These are phyloP conservation scores for Colletotrichum coccodes DNA, from an alignment of 2,329 filamentous ascomycete genomes.

Conservation along the genomic window DNA sequence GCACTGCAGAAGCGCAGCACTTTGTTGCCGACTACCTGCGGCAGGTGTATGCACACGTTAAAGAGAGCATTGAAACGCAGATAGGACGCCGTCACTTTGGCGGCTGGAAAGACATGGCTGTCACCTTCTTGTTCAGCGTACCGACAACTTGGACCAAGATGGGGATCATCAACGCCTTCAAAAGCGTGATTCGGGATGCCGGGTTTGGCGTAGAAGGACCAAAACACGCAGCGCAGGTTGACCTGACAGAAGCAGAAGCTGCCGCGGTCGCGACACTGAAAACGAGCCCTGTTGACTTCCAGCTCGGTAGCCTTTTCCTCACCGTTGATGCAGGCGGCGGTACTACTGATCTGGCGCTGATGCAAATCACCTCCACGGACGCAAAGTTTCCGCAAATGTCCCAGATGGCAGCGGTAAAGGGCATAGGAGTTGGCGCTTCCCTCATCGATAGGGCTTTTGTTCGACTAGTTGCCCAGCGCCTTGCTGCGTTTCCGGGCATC, in stretches of 20 bases:
- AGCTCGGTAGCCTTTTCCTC: conserved; percentile 51
- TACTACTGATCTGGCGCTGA: conserved; percentile 57
- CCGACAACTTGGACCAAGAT: conserved; percentile 66
- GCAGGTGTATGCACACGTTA: conserved; percentile 60
- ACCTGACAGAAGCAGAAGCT: conserved; percentile 59
- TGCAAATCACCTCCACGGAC: conserved; percentile 48
- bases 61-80: conserved; percentile 53
- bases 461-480: conserved; percentile 48
- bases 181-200: conserved; percentile 54
- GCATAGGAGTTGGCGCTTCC: conserved; percentile 56
- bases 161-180: conserved; percentile 61
- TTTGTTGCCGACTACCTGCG: conserved; percentile 60
- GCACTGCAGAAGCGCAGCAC: conserved; percentile 53
- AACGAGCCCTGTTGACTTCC: conserved; percentile 50
- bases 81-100: conserved; percentile 46
- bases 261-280: conserved; percentile 59
- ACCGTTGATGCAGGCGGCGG: conserved; percentile 58
- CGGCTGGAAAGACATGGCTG: conserved; percentile 55
- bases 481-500: conserved; percentile 48
- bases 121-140: conserved; percentile 66
- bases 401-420: conserved; percentile 51
- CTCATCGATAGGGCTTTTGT: conserved; percentile 57
- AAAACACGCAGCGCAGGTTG: conserved; percentile 50
- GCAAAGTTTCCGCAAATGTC: conserved; percentile 41
- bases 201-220: conserved; percentile 58